Base-by-base conservation (phyloP, 176 grass and related monocot species). In the Lolium multiflorum region DNA sequence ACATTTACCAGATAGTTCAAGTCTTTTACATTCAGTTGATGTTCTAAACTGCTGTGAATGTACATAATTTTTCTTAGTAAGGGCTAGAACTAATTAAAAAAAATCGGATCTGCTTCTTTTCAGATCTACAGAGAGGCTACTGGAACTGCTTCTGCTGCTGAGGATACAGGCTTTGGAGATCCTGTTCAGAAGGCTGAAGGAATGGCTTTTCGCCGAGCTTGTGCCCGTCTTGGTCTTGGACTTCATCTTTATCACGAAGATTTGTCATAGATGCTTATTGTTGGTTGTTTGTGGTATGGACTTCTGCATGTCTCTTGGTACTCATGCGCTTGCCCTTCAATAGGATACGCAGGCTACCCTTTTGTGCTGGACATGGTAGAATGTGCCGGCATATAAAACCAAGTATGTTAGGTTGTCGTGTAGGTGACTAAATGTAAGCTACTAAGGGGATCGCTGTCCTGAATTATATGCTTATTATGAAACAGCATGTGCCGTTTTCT, bases 171-270 rank as follows among this genome's bases (percentile, higher is more conserved):
- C 67, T 94, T 85, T 83, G 94, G 97, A 47, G 89, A 99, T 60
- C 92, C 97, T 49, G 90, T 99, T 57, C 97, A 99, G 85, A 99
- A 99, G 87, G 97, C 97, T 71, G 97, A 99, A 94, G 86, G 90
- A 74, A 99, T 99, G 97, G 97, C 97, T 80, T 99, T 99, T 86
- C 92, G 94, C 73, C 90, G 97, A 88, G 97, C 94, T 66, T 99
- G 97, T 87, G 92, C 97, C 54, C 92, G 94, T 72, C 93, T 99
- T 84, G 94, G 94, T 44, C 91, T 99, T 74, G 94, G 97, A 56
- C 89, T 99, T 92, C 90, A 99, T 81, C 97, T 99, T 61, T 99
- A 99, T 87, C 94, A 96, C 68, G 97, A 99, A 84, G 97, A 99
- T 68, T 70, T 88, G 80, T 84, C 64, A 52, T 90, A 92, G 85